A percentile compares a stretch with the other conserved stretches of the same genome.
These are phyloP conservation scores for Bruguiera sexangula DNA, from an alignment of 345 rosid genomes.

Conservation along the genomic window DNA sequence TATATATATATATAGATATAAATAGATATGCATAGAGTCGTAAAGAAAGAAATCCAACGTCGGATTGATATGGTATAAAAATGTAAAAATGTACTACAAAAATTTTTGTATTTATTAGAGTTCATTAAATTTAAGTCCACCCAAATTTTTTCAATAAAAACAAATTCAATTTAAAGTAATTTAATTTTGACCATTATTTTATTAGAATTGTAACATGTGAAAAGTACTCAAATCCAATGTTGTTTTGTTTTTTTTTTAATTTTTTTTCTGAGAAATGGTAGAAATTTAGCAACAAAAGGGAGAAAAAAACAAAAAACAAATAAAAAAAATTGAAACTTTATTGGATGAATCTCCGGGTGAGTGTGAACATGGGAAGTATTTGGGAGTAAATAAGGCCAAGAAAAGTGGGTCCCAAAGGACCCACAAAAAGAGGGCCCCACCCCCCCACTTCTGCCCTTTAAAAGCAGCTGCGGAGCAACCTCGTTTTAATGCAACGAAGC, in stretches of 20 bases:
- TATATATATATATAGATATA: no score
- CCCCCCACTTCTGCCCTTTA: constrained; percentile 23
- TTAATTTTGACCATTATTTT: background rate
- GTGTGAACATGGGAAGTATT: no score
- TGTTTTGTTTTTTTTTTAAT: background rate
- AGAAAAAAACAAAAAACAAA: background rate
- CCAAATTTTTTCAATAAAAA: background rate
- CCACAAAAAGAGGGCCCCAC: constrained; percentile 31
- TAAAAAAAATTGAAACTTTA: background rate
- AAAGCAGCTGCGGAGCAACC: constrained; percentile 48
- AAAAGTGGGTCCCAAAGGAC: constrained; percentile 31
- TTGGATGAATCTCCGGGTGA: constrained; percentile 19
- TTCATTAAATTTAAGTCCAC: no score
- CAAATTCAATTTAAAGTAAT: background rate
- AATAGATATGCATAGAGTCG: no score
- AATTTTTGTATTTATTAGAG: no score
- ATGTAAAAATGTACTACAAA: no score
- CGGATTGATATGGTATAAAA: no score
- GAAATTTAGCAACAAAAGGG: background rate
- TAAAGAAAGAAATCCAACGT: no score
- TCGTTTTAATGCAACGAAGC: background rate
- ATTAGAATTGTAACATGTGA: background rate
- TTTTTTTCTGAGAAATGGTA: background rate
- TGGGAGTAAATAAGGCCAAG: background rate
- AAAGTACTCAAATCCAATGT: no score